Conservation (phyloP, 331 rosid genomes). For the Erythrophleum ivorense region DNA sequence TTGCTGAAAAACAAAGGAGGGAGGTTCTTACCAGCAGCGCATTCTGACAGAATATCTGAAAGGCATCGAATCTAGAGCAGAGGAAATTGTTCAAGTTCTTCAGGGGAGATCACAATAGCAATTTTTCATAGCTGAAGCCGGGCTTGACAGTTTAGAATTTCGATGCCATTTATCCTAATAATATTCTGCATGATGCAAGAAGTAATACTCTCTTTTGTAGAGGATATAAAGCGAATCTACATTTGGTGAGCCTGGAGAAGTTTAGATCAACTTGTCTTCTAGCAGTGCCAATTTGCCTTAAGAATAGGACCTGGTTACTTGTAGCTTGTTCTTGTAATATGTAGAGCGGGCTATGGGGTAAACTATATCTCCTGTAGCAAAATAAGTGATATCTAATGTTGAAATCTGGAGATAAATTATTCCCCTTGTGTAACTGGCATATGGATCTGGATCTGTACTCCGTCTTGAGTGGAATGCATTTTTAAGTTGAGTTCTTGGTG, state of each 20-base stretch:
- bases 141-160: constrained; percentile 26
- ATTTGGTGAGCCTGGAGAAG: constrained; percentile 28
- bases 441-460: constrained; percentile 9
- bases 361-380: background rate
- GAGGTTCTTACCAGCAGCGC: constrained; percentile 94
- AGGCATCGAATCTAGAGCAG: constrained; percentile 78
- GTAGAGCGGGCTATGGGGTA: background rate
- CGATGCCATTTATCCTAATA: constrained; percentile 9
- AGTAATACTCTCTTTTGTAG: constrained; percentile 4
- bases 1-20: constrained; percentile 62
- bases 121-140: constrained; percentile 22
- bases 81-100: constrained; percentile 70
- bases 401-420: constrained; percentile 11
- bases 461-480: constrained; percentile 25
- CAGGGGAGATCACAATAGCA: constrained; percentile 60
- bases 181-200: constrained; percentile 40
- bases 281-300: constrained; percentile 31
- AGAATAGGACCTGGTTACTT: constrained; percentile 24
- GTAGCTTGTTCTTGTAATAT: constrained; percentile 24
- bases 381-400: background rate
- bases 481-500: background rate
- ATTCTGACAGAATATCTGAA: constrained; percentile 80
- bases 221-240: constrained; percentile 28
- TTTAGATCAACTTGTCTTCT: constrained; percentile 28
- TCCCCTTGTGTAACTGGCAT: constrained; percentile 4